These are phyloP conservation scores for Neonectria punicea DNA, from an alignment of 2,329 filamentous ascomycete species.

Conservation along the genomic window DNA sequence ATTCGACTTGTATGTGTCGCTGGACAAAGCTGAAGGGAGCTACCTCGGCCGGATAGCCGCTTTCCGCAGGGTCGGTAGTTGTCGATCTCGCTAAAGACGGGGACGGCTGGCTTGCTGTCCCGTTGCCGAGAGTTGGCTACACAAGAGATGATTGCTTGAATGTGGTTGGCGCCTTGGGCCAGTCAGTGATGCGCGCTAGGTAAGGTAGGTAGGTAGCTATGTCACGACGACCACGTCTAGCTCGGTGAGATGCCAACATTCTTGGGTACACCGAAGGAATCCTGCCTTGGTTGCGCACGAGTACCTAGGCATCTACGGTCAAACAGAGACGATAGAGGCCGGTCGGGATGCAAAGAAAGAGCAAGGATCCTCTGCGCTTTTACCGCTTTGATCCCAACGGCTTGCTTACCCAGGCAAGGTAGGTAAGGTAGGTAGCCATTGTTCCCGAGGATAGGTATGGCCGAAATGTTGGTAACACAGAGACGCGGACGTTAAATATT, in stretches of 20 bases:
- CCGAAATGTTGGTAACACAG: constrained; percentile 5
- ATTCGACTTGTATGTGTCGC: background rate
- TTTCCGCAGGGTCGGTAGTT: constrained; percentile 5
- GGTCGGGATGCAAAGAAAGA: background rate
- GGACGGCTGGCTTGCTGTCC: constrained; percentile 1
- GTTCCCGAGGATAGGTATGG: background rate
- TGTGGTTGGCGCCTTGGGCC: constrained; percentile 1
- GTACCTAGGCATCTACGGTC: no score
- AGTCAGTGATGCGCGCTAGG: background rate
- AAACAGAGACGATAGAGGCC: background rate
- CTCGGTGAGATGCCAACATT: constrained; percentile 12
- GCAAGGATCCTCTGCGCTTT: background rate
- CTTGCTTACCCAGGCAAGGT: background rate
- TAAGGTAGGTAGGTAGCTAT: constrained; percentile 3
- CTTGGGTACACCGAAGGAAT: constrained; percentile 8
- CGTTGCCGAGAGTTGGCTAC: constrained; percentile 18
- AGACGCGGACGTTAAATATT: background rate
- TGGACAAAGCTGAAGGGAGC: background rate
- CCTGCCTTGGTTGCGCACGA: background rate
- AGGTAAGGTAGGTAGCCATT: background rate
- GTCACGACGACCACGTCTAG: constrained; percentile 5
- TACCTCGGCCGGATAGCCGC: background rate
- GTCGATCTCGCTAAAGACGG: constrained; percentile 21
- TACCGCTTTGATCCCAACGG: background rate
- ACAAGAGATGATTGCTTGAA: constrained; percentile 14